A percentile compares a stretch with the other conserved stretches of the same genome.
Evolutionary conservation across 1,284 basidiomycete species (phyloP).

Genomic region (Veloporphyrellus conicus): DNA sequence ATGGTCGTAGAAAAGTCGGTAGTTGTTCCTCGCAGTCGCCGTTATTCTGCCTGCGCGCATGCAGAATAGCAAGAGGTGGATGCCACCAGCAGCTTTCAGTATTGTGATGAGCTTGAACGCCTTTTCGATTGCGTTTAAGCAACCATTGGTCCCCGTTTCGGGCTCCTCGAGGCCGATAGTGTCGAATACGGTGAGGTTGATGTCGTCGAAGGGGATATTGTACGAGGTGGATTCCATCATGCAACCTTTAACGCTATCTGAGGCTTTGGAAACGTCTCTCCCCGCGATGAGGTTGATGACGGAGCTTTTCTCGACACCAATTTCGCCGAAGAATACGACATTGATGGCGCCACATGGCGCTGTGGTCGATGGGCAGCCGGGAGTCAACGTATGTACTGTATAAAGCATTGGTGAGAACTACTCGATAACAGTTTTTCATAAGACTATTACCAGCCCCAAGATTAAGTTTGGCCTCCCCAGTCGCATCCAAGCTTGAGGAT

Average conservation of each 20-base stretch:
- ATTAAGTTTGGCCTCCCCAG: no score
- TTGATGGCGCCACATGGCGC: constrained; percentile 14
- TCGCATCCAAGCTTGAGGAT: no score
- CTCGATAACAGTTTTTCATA: not conserved
- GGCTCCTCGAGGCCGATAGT: constrained; percentile 42
- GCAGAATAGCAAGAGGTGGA: constrained; percentile 40
- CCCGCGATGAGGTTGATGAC: constrained; percentile 33
- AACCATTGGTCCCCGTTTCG: constrained; percentile 24
- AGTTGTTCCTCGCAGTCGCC: constrained; percentile 34
- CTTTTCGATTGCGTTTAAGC: constrained; percentile 33
- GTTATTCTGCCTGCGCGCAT: constrained; percentile 37
- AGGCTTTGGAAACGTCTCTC: constrained; percentile 24
- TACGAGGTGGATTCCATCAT: constrained; percentile 28
- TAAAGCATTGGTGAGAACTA: constrained; percentile 9
- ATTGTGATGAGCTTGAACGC: constrained; percentile 33
- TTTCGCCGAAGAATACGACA: constrained; percentile 33
- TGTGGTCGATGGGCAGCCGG: not conserved
- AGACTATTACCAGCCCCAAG: constrained; percentile 11
- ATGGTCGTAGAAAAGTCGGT: constrained; percentile 34
- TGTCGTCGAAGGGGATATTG: constrained; percentile 21
- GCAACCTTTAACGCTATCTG: constrained; percentile 30
- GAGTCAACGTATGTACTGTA: constrained; percentile 1
- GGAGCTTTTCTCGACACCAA: constrained; percentile 35
- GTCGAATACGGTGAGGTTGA: constrained; percentile 32
- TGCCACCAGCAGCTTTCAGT: constrained; percentile 30